These are phyloP conservation scores for Termitomyces sp. DNA, from an alignment of 768 basidiomycete species.

Conservation along the genomic window DNA sequence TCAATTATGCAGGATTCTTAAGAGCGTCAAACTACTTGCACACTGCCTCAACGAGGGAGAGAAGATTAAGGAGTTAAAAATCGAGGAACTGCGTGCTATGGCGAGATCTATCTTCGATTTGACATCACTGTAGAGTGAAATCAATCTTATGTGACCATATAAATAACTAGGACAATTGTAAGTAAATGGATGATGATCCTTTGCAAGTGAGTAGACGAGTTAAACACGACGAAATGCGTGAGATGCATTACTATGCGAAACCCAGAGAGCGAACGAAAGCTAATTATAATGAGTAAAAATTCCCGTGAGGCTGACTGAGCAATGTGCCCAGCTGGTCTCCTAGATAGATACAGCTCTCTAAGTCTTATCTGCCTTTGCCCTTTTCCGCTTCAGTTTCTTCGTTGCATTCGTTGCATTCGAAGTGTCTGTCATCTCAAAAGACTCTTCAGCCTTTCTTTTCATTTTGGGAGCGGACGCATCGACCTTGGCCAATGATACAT, in stretches of 20 bases:
- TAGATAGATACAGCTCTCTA: neutral
- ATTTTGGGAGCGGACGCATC: constrained; percentile 1
- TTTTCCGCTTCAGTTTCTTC: constrained; percentile 37
- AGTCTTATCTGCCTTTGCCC: constrained; percentile 32
- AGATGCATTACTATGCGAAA: neutral
- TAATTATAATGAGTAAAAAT: neutral
- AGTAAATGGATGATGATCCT: neutral
- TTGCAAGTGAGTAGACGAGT: neutral
- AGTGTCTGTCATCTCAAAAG: constrained; percentile 15
- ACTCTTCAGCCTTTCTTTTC: constrained; percentile 38
- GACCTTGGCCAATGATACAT: constrained; percentile 12
- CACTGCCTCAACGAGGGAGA: neutral
- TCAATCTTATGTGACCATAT: neutral
- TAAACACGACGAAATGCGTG: neutral
- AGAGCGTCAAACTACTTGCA: constrained; percentile 8
- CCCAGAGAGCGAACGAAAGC: neutral
- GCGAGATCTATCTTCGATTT: constrained; percentile 10
- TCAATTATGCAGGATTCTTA: constrained; percentile 5
- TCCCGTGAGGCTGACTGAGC: neutral
- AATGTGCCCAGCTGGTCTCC: neutral
- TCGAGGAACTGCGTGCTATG: constrained; percentile 8
- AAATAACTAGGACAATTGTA: neutral
- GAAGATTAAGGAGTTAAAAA: neutral
- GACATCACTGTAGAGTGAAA: constrained; percentile 1
- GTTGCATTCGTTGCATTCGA: constrained; percentile 13